Evolutionary conservation across 2,329 filamentous ascomycete species (phyloP).

Genomic region (Daldinia eschscholtzii): DNA sequence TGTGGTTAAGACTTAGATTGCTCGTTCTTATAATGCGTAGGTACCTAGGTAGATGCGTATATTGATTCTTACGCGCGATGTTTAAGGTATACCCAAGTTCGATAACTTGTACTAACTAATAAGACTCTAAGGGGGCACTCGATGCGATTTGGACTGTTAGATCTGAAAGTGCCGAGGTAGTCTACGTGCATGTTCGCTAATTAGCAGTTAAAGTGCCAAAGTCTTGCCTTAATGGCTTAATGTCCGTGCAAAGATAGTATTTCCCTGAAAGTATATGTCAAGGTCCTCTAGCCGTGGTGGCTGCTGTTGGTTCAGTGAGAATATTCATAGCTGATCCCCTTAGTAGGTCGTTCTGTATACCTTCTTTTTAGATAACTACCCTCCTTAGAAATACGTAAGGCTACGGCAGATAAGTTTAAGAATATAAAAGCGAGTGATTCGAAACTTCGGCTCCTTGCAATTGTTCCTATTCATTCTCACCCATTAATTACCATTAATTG

Average conservation of each 20-base stretch:
- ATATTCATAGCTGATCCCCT: background rate
- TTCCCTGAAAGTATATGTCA: background rate
- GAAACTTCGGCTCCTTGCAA: background rate
- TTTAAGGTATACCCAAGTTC: background rate
- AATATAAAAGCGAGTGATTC: background rate
- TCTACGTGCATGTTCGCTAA: background rate
- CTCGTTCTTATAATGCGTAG: background rate
- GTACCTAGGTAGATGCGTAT: background rate
- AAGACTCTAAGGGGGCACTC: too few relatives aligned
- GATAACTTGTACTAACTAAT: background rate
- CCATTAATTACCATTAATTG: too few relatives aligned
- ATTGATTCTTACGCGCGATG: background rate
- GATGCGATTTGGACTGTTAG: background rate
- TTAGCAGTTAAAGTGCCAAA: background rate
- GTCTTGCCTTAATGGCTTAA: background rate
- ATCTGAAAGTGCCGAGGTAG: background rate
- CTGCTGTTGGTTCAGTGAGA: background rate
- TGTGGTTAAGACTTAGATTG: background rate
- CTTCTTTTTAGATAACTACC: background rate
- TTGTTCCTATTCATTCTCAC: too few relatives aligned
- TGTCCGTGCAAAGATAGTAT: background rate
- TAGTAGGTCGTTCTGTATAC: background rate
- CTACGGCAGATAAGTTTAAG: background rate
- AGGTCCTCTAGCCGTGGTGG: background rate
- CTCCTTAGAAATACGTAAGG: too few relatives aligned